Conservation (phyloP, 2,329 filamentous ascomycete genomes). For the Colletotrichum falcatum region DNA sequence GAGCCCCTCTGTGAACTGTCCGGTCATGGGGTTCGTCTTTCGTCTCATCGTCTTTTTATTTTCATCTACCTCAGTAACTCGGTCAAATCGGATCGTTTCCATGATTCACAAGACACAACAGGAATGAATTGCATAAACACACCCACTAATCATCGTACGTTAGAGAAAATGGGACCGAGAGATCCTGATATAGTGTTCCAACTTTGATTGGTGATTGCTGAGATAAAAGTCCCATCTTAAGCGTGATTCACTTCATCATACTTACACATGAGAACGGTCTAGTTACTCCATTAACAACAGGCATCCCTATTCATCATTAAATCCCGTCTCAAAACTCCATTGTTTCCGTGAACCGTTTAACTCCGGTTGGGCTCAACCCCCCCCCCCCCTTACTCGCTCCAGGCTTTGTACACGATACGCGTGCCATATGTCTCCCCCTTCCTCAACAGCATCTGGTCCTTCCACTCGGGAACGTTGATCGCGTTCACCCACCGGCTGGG, state of each 20-base stretch:
- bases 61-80: conserved; percentile 5
- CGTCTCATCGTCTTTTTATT: conserved; percentile 7
- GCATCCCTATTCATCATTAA: conserved; percentile 43
- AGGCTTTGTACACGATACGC: conserved; percentile 85
- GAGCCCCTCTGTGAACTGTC: conserved; percentile 31
- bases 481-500: conserved; percentile 93
- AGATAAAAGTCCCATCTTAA: background rate
- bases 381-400: conserved; percentile 69
- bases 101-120: background rate
- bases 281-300: conserved; percentile 8
- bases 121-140: background rate
- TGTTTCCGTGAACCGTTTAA: background rate
- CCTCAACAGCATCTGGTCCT: conserved; percentile 81
- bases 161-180: background rate
- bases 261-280: background rate
- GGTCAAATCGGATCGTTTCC: conserved; percentile 29
- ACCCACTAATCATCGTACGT: background rate
- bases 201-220: background rate
- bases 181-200: background rate
- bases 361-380: background rate
- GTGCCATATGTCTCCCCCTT: conserved; percentile 87
- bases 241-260: background rate
- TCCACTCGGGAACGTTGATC: conserved; percentile 84
- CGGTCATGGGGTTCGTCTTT: conserved; percentile 4
- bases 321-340: background rate